Percentiles rank a stretch among this genome's conserved stretches.
Conservation (phyloP, 371 early-diverging fungal genomes). For the Mucor lusitanicus region DNA sequence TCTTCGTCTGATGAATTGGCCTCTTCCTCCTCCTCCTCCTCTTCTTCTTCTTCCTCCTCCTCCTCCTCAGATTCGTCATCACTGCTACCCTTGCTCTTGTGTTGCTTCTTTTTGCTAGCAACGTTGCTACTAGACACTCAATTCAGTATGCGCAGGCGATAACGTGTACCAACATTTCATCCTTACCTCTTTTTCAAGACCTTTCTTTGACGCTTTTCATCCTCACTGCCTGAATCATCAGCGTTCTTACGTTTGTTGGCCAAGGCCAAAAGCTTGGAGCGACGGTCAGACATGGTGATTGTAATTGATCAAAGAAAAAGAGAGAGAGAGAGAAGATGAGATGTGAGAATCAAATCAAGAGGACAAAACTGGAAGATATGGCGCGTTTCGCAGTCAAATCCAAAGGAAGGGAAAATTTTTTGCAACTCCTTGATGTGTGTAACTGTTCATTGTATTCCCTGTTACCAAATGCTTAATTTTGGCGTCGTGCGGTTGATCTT, state of each 20-base stretch:
- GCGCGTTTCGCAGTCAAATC: constrained; percentile 10
- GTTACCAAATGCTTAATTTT: background rate
- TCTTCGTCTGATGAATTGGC: constrained; percentile 18
- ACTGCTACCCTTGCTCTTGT: background rate
- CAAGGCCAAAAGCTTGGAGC: constrained; percentile 18
- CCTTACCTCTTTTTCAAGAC: constrained; percentile 1
- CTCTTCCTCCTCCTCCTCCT: constrained; percentile 15
- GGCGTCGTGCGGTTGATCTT: too few relatives aligned
- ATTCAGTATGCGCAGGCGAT: background rate
- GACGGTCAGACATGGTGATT: constrained; percentile 20
- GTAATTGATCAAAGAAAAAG: background rate
- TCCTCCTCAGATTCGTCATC: constrained; percentile 4
- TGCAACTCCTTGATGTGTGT: constrained; percentile 2
- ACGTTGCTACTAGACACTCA: background rate
- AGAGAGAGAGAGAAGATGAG: background rate
- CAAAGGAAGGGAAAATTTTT: background rate
- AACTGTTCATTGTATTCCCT: background rate
- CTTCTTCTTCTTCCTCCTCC: constrained; percentile 14
- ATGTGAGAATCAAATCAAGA: background rate
- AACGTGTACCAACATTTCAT: background rate
- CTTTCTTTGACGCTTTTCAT: background rate
- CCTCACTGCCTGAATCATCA: background rate
- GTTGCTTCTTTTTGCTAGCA: background rate
- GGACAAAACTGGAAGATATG: background rate
- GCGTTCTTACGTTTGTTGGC: constrained; percentile 18